Evolutionary conservation across 2,329 filamentous ascomycete species (phyloP), one percentile per base, ranked within the genome.

Genomic region (Rhinocladiella mackenziei): DNA sequence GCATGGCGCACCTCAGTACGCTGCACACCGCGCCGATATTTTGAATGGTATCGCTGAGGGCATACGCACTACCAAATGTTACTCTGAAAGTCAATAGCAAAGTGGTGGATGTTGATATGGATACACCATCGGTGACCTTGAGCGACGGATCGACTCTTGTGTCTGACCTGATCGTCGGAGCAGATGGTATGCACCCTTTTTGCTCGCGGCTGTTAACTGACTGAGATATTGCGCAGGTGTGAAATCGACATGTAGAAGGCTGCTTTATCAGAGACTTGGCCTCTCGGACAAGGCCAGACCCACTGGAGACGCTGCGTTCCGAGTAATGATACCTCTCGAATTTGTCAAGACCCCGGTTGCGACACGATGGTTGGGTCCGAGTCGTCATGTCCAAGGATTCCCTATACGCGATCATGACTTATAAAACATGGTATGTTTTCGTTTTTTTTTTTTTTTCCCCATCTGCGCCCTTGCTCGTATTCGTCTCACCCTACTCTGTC

Each of bases 11-110:
- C 56, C 57, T 5, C 56, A 56, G 39, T 59, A 58, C 39, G 54
- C 58, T 33, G 53, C 60, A 13, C 58, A 61, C 44, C 56, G 59
- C 11, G 57, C 57, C 8, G 57, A 61, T n/a, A n/a, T n/a, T 41
- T 47, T 59, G 4, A 34, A 56, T n/a, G 43, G 43, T 18, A 41
- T n/a, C 42, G 18, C 44, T 60, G 2, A 41, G 57, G 11, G 46
- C 17, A 48, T 31, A 9, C 42, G 57, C 37, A 20, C 42, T 20
- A 56, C 44, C 22, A 30, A 45, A 28, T 48, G 40, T 20, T 26
- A 44, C 34, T 52, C 56, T 11, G 41, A 30, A 4, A 28, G 46
- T 10, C 55, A 56, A 29, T 50, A 60, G 38, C 55, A 52, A 15
- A 15, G 37, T 40, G 3, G 28, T 32, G 6, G 18, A 25, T 3